Evolutionary conservation across 257 asterid genomes (phyloP), one percentile per base, ranked within the genome.

Genomic region (Fraxinus cuspidata): DNA sequence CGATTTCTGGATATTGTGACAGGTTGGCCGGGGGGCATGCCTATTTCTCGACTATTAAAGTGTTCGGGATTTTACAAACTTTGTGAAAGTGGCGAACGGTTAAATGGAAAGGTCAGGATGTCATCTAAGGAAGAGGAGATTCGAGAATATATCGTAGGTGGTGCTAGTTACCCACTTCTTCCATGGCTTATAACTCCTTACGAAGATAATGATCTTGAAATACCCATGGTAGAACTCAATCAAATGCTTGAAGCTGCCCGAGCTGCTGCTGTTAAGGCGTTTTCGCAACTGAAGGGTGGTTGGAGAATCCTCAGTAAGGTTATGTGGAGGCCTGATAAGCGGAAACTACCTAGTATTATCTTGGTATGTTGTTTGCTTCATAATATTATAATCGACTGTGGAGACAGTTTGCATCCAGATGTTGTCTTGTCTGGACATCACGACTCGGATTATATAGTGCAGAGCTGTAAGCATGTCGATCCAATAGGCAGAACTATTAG

Each of bases 21-120:
- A 0, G 99, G 99, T 6, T 96, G 98, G 99, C 99, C 99, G 0
- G 98, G 99, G 29, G 97, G 98, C 1, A 92, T 96, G 98, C 92
- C 97, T 5, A 72, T 89, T 37, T 92, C 97, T 1, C 84, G 94
- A 76, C 87, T 93, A 3, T 29, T 96, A 72, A 93, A 86, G 67
- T 93, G 82, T 72, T 96, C 96, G 0, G 97, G 97, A 4, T 84
- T 96, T 74, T 90, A 88, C 79, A 92, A 88, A 79, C 98, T 90
- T 18, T 92, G 98, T 19, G 94, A 92, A 64, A 77, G 86, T 51
- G 96, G 94, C 1, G 89, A 76, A 0, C 96, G 97, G 16, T 77
- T 95, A 82, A 89, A 84, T 5, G 98, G 94, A 18, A 84, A 74
- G 32, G 63, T 47, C 0, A 74, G 67, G 74, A 37, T 51, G 29